Percentiles rank a stretch among this genome's conserved stretches.
Conservation (phyloP, 164 flowering plant species). For the Berberis thunbergii region DNA sequence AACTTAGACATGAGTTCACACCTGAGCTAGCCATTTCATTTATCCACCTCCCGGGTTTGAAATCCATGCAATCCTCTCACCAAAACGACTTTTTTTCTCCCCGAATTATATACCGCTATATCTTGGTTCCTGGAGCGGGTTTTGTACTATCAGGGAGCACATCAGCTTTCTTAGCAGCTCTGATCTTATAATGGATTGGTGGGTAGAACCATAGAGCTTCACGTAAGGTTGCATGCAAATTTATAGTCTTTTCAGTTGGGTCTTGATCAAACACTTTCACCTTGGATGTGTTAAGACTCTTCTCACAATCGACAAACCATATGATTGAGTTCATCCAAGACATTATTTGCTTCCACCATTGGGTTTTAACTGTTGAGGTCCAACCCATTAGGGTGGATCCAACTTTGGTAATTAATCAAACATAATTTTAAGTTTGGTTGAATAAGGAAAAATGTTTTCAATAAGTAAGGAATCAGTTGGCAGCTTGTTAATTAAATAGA, state of each 20-base stretch:
- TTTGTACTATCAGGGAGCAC: constrained; percentile 35
- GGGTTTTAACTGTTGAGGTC: constrained; percentile 19
- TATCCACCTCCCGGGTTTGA: constrained; percentile 61
- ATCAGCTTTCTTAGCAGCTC: constrained; percentile 15
- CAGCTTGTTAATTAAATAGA: too few relatives aligned
- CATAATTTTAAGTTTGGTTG: too few relatives aligned
- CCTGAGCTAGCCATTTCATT: constrained; percentile 21
- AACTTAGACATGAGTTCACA: constrained; percentile 32
- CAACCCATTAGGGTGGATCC: too few relatives aligned
- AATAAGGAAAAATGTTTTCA: too few relatives aligned
- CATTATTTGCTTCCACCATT: constrained; percentile 21
- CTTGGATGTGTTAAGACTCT: not conserved
- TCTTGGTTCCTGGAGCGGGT: constrained; percentile 24
- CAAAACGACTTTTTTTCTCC: constrained; percentile 21
- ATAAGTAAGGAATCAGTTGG: too few relatives aligned
- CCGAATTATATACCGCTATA: too few relatives aligned
- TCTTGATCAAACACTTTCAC: constrained; percentile 5
- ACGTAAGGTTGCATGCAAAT: constrained; percentile 38
- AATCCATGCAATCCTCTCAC: constrained; percentile 44
- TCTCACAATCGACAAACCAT: not conserved
- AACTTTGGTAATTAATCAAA: too few relatives aligned
- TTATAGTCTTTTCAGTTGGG: constrained; percentile 17
- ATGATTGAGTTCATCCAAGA: constrained; percentile 28
- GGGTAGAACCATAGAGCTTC: constrained; percentile 38
- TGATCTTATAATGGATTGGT: constrained; percentile 28